A percentile compares a stretch with the other conserved stretches of the same genome.
These are phyloP conservation scores for Leucocoprinus birnbaumii DNA, from an alignment of 768 basidiomycete species.

Conservation along the genomic window DNA sequence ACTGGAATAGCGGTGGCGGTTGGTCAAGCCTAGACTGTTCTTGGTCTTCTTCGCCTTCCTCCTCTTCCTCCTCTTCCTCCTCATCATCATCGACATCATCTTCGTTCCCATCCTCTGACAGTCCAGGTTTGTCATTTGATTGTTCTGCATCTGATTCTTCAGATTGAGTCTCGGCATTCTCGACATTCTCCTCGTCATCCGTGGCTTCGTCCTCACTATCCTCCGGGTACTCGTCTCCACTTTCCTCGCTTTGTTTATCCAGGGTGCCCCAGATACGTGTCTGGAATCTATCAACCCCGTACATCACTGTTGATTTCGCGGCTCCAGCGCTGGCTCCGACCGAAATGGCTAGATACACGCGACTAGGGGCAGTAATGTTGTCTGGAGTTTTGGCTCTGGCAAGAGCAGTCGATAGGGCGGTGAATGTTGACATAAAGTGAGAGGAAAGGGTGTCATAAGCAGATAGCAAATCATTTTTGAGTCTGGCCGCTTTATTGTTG, in stretches of 20 bases:
- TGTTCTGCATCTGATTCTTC: slow-evolving; percentile 9
- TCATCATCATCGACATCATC: slow-evolving; percentile 12
- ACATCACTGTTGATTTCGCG: slow-evolving; percentile 57
- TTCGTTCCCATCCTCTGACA: slow-evolving; percentile 12
- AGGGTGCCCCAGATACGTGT: slow-evolving; percentile 36
- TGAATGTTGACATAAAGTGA: slow-evolving; percentile 73
- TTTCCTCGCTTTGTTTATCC: slow-evolving; percentile 14
- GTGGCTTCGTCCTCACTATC: slow-evolving; percentile 19
- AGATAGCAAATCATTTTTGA: slow-evolving; percentile 56
- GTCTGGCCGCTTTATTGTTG: slow-evolving; percentile 49
- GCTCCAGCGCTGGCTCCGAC: slow-evolving; percentile 65
- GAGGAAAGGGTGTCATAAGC: slow-evolving; percentile 72
- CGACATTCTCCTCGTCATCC: neutral
- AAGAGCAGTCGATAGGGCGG: slow-evolving; percentile 66
- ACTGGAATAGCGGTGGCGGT: slow-evolving; percentile 16
- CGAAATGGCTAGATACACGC: slow-evolving; percentile 57
- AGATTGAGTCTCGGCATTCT: slow-evolving; percentile 10
- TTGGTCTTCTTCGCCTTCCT: neutral
- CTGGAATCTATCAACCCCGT: slow-evolving; percentile 65
- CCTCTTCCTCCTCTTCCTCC: neutral
- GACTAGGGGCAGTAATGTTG: slow-evolving; percentile 16
- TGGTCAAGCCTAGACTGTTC: neutral
- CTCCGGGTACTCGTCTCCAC: slow-evolving; percentile 16
- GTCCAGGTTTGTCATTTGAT: slow-evolving; percentile 3
- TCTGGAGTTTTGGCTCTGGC: slow-evolving; percentile 24